Conservation (phyloP, 495 filamentous ascomycete species). For the Terfezia claveryi region DNA sequence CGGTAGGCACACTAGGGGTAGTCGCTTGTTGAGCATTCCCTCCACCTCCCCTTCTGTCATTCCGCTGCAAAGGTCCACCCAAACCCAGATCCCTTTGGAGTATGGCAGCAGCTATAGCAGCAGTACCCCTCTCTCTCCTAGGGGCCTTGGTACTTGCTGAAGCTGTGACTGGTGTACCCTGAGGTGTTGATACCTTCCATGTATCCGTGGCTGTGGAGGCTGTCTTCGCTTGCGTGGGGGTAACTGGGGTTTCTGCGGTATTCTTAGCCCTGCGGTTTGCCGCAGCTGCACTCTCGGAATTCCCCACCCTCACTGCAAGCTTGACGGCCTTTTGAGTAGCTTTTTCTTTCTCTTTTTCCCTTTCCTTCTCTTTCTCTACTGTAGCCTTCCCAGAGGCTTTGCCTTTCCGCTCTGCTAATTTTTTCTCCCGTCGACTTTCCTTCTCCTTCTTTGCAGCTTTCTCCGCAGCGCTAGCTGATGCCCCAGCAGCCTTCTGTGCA, state of each 20-base stretch:
- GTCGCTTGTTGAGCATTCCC: conserved; percentile 20
- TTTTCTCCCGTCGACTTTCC: conserved; percentile 27
- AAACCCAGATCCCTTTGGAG: conserved; percentile 78
- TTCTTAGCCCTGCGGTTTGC: conserved; percentile 21
- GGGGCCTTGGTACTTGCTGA: conserved; percentile 9
- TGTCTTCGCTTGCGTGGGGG: neutral
- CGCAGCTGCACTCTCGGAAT: conserved; percentile 29
- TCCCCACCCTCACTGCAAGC: conserved; percentile 43
- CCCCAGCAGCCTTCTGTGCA: conserved; percentile 10
- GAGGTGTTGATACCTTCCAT: neutral
- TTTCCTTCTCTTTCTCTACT: conserved; percentile 32
- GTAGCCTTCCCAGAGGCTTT: conserved; percentile 25
- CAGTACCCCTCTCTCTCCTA: conserved; percentile 39
- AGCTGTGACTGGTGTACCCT: conserved; percentile 3
- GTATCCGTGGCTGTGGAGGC: conserved; percentile 8
- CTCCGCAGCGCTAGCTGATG: conserved; percentile 1
- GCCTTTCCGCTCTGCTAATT: conserved; percentile 19
- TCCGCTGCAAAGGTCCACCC: conserved; percentile 32
- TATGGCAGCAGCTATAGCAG: conserved; percentile 57
- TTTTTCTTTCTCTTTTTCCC: conserved; percentile 22
- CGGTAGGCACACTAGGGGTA: conserved; percentile 12
- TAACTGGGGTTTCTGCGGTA: conserved; percentile 2
- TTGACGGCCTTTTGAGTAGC: conserved; percentile 56
- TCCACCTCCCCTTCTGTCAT: conserved; percentile 26
- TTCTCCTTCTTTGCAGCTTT: conserved; percentile 23